These are phyloP conservation scores for Pezicula carpinea DNA, from an alignment of 2,329 filamentous ascomycete species.

Conservation along the genomic window DNA sequence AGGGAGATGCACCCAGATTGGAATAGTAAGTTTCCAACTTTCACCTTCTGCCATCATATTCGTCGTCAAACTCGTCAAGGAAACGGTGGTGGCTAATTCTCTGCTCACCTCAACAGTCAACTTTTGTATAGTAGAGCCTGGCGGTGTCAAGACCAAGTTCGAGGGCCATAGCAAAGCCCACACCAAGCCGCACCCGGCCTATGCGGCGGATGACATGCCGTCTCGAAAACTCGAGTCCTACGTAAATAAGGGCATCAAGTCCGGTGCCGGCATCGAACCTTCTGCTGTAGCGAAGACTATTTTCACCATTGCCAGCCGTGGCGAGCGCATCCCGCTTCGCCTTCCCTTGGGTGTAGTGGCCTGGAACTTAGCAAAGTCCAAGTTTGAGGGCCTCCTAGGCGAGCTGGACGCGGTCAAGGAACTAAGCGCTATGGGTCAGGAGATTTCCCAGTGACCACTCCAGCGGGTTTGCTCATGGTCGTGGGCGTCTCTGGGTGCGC, in stretches of 20 bases:
- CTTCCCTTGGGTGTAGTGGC: slow-evolving; percentile 19
- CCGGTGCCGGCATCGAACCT: slow-evolving; percentile 18
- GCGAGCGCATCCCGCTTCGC: slow-evolving; percentile 21
- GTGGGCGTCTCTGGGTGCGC: neutral
- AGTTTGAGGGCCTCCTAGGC: slow-evolving; percentile 12
- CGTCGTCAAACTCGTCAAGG: slow-evolving; percentile 5
- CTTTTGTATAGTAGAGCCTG: slow-evolving; percentile 35
- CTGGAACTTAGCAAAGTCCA: slow-evolving; percentile 20
- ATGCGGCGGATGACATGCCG: slow-evolving; percentile 27
- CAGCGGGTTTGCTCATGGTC: neutral
- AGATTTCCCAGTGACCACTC: neutral
- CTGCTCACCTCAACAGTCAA: slow-evolving; percentile 32
- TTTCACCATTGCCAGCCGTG: slow-evolving; percentile 15
- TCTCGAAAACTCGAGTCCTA: slow-evolving; percentile 22
- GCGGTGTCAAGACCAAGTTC: slow-evolving; percentile 37
- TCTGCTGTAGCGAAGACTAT: slow-evolving; percentile 17
- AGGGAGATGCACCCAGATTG: slow-evolving; percentile 33
- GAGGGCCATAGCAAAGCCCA: slow-evolving; percentile 31
- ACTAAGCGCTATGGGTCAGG: slow-evolving; percentile 12
- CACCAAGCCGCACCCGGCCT: slow-evolving; percentile 19
- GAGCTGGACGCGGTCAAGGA: slow-evolving; percentile 17
- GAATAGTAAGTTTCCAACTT: slow-evolving; percentile 26
- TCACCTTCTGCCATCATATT: slow-evolving; percentile 15
- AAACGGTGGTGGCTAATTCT: slow-evolving; percentile 28
- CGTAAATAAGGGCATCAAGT: slow-evolving; percentile 15